These are phyloP conservation scores for Chrysosporium keratinophilum DNA, from an alignment of 2,329 filamentous ascomycete genomes.

Conservation along the genomic window DNA sequence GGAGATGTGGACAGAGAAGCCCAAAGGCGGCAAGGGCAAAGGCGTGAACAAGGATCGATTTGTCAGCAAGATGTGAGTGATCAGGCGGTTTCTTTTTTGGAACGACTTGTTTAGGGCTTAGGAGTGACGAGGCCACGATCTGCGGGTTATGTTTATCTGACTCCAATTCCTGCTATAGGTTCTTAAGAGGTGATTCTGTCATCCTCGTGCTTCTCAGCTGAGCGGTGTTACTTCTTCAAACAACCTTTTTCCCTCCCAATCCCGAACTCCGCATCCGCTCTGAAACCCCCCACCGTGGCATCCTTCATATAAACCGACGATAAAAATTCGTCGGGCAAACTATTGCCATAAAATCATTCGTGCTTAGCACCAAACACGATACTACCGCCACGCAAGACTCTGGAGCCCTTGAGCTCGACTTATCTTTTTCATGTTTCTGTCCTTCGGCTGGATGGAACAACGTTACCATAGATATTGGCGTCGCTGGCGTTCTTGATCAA, in stretches of 20 bases:
- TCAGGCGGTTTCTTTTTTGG: background rate
- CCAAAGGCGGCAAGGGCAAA: conserved; percentile 75
- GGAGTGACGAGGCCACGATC: background rate
- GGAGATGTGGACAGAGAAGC: conserved; percentile 99
- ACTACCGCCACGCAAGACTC: background rate
- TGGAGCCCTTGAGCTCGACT: background rate
- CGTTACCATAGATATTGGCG: background rate
- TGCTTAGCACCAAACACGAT: background rate
- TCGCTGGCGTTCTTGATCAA: conserved; percentile 4
- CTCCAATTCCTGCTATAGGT: conserved; percentile 42
- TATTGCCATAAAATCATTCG: background rate
- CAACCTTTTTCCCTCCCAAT: background rate
- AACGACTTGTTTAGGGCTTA: background rate
- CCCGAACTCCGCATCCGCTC: background rate
- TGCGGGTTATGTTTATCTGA: background rate
- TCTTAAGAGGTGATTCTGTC: conserved; percentile 76
- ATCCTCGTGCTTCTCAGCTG: conserved; percentile 77
- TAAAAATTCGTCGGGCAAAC: too few species aligned
- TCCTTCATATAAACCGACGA: too few species aligned
- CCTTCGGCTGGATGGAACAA: background rate
- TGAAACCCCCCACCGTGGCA: background rate
- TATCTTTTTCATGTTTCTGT: background rate
- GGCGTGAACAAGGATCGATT: conserved; percentile 98
- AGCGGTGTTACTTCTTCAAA: conserved; percentile 18
- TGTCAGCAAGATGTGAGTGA: conserved; percentile 84